Conservation (phyloP, 352 stramenopile genomes). For the Phytopythium sindhum region DNA sequence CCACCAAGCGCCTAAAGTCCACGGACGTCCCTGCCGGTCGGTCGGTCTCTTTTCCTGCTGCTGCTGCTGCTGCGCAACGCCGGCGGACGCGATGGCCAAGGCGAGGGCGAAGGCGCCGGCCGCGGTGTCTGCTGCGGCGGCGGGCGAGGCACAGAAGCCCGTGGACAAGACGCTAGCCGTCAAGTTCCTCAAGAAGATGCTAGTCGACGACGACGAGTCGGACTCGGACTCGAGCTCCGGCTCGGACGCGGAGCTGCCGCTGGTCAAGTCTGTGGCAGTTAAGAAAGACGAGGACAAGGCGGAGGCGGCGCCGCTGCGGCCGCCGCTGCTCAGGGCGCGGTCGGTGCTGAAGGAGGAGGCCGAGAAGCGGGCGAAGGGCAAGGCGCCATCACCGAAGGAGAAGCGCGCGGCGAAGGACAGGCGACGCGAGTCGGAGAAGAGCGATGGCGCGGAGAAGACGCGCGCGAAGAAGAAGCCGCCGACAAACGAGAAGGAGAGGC, state of each 20-base stretch:
- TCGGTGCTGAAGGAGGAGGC: background rate
- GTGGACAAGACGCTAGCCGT: background rate
- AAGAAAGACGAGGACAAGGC: background rate
- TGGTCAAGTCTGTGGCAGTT: background rate
- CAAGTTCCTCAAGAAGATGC: background rate
- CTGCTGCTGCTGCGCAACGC: background rate
- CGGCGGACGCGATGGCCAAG: background rate
- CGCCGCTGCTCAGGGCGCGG: background rate
- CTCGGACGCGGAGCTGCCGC: background rate
- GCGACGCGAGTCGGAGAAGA: background rate
- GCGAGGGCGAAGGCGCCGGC: background rate
- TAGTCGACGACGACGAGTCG: background rate
- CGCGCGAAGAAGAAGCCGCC: background rate
- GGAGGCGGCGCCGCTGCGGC: background rate
- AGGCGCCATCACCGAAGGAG: background rate
- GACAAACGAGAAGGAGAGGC: background rate
- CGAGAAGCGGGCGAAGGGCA: background rate
- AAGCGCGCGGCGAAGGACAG: background rate
- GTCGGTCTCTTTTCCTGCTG: background rate
- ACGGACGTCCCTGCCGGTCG: background rate
- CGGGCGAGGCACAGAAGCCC: background rate
- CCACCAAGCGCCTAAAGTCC: background rate
- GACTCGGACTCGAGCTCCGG: background rate
- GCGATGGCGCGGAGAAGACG: background rate
- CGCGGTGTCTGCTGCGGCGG: background rate